Percentiles rank a stretch among this genome's conserved stretches.
Conservation (phyloP, 805 yeast genomes). For the Nakazawaea anatomiae region DNA sequence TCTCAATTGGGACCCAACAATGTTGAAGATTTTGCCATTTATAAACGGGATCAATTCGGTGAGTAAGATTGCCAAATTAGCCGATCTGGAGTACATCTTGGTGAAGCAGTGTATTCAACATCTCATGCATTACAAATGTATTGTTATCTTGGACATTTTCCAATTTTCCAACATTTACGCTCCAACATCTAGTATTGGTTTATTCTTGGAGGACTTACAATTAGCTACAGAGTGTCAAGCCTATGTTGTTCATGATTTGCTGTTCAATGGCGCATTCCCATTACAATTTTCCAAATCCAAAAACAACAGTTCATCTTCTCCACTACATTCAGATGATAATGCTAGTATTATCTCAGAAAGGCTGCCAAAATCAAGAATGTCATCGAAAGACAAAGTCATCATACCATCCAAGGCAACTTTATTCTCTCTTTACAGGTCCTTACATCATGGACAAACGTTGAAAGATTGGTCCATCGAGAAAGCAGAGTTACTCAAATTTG, state of each 20-base stretch:
- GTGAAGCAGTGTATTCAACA: conserved; percentile 89
- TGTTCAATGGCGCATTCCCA: conserved; percentile 21
- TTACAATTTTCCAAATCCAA: conserved; percentile 15
- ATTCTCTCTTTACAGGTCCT: conserved; percentile 68
- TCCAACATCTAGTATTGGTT: conserved; percentile 71
- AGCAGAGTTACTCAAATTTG: conserved; percentile 44
- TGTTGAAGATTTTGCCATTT: conserved; percentile 79
- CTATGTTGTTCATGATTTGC: conserved; percentile 47
- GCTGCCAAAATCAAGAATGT: conserved; percentile 2
- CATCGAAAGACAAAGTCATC: conserved; percentile 11
- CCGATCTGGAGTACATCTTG: conserved; percentile 72
- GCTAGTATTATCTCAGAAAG: conserved; percentile 4
- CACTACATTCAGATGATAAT: conserved; percentile 6
- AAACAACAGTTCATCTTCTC: not conserved
- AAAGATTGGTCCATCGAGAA: conserved; percentile 80
- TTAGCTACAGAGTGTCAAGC: conserved; percentile 83
- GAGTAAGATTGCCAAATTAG: conserved; percentile 64
- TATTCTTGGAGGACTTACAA: conserved; percentile 55
- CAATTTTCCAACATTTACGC: conserved; percentile 88
- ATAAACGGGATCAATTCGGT: conserved; percentile 88
- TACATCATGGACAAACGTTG: conserved; percentile 72
- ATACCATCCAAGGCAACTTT: conserved; percentile 62
- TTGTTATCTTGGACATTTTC: conserved; percentile 77
- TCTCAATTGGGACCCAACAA: conserved; percentile 95
- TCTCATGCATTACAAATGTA: conserved; percentile 82